Percentiles rank a stretch among this genome's conserved stretches.
Evolutionary conservation across 1,284 basidiomycete genomes (phyloP).

Genomic region (Ustilago xerochloae): DNA sequence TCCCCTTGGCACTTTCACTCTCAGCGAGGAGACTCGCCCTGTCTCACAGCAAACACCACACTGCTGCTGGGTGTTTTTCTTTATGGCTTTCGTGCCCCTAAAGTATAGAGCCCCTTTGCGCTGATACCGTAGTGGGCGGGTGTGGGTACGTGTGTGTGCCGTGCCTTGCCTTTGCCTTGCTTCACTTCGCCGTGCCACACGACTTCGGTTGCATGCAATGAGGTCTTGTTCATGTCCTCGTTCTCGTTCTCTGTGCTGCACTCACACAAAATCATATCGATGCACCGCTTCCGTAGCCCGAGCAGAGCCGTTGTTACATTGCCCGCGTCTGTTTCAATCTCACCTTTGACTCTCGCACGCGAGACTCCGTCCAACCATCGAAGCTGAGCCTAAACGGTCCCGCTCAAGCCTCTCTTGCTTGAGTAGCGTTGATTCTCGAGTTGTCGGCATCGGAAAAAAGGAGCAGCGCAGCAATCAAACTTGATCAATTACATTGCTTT

Average conservation of each 20-base stretch:
- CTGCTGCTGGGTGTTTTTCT: too few relatives aligned
- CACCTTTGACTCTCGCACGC: too few relatives aligned
- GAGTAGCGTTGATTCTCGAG: background rate
- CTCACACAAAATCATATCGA: too few relatives aligned
- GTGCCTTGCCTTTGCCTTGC: too few relatives aligned
- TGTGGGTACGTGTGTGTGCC: too few relatives aligned
- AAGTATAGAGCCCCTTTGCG: background rate
- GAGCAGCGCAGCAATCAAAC: background rate
- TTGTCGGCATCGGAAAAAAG: background rate
- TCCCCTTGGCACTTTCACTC: background rate
- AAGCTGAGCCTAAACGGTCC: background rate
- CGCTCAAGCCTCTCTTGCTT: background rate
- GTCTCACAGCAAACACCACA: too few relatives aligned
- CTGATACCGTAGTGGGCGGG: too few relatives aligned
- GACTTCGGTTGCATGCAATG: background rate
- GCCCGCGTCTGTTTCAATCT: background rate
- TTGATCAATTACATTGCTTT: too few relatives aligned
- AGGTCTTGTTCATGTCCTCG: too few relatives aligned
- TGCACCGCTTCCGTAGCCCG: slow-evolving; percentile 9
- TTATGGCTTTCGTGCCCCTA: background rate
- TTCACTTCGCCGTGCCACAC: background rate
- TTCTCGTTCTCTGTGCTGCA: background rate
- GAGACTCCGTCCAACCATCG: background rate
- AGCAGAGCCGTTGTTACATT: background rate
- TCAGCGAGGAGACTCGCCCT: background rate